A percentile compares a stretch with the other conserved stretches of the same genome.
Conservation (phyloP, 805 yeast species). For the Kazachstania kunashirensis region DNA sequence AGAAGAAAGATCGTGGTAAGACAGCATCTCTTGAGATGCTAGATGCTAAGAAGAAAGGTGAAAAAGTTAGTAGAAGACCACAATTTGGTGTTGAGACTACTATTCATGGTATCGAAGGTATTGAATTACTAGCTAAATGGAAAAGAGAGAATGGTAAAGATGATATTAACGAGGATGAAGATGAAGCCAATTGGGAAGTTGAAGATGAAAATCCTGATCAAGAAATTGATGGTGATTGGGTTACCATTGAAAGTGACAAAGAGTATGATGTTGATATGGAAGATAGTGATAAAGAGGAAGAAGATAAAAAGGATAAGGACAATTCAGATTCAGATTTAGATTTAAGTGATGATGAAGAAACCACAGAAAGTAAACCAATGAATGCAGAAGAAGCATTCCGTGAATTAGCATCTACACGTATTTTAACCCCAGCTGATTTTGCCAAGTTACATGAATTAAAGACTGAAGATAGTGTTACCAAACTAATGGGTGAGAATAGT, state of each 20-base stretch:
- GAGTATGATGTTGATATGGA: constrained; percentile 50
- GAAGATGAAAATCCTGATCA: constrained; percentile 37
- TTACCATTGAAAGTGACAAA: constrained; percentile 71
- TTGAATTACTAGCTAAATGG: constrained; percentile 87
- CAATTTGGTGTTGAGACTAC: constrained; percentile 65
- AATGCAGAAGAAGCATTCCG: constrained; percentile 36
- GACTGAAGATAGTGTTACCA: constrained; percentile 76
- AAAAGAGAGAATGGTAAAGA: constrained; percentile 40
- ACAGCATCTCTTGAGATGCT: constrained; percentile 75
- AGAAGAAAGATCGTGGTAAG: constrained; percentile 87
- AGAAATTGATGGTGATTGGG: constrained; percentile 84
- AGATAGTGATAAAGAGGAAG: constrained; percentile 39
- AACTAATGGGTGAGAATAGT: constrained; percentile 48
- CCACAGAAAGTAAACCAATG: constrained; percentile 22
- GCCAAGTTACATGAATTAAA: constrained; percentile 87
- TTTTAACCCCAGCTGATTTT: constrained; percentile 95
- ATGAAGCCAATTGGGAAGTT: constrained; percentile 51
- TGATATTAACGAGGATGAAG: constrained; percentile 47
- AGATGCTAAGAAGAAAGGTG: constrained; percentile 43
- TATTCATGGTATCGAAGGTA: constrained; percentile 75
- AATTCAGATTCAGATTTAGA: constrained; percentile 50
- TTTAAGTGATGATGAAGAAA: constrained; percentile 14
- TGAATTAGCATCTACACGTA: constrained; percentile 59
- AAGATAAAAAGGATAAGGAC: constrained; percentile 31
- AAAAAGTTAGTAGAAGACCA: constrained; percentile 28